Evolutionary conservation across 2,329 filamentous ascomycete genomes (phyloP), one percentile per base, ranked within the genome.

Genomic region (Aureobasidium sp.): DNA sequence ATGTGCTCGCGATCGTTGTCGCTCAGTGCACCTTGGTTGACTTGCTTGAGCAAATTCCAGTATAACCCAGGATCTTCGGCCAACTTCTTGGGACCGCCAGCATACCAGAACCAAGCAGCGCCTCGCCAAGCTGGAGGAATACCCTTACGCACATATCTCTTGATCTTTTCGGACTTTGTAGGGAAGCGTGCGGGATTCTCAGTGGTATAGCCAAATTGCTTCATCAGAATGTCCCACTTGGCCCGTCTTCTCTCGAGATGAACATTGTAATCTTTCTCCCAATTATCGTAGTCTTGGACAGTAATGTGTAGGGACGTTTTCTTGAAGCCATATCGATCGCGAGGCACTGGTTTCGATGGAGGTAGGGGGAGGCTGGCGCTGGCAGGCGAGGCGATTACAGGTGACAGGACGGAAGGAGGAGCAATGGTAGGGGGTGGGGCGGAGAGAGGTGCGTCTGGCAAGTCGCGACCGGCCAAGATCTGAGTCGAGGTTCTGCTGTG

Each of bases 81-180:
- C 67, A 97, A 78, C 70, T 94, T 91, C 53, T 90, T 89, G 29
- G 94, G 94, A 1, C 95, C 95, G 25, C 94, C 94, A 15, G 94
- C 94, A 76, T 98, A 98, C 81, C 93, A 98, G 78, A 97, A 98
- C 95, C 95, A 98, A 53, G 95, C 95, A 8, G 93, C 92, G n/a
- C 95, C 95, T 73, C 95, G 89, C 90, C 94, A 97, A 70, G 97
- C 94, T 0, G 95, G 93, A 4, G 95, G 95, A 58, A 98, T 95
- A 20, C 95, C 95, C 78, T 98, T 98, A 60, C 95, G 90, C 56
- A 97, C 88, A 75, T 96, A 98, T 23, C 94, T 88, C 80, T 97
- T 97, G 50, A 96, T 89, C 79, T 97, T 97, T 53, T 90, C 88
- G 58, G 90, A 93, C 62, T 90, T 91, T 1, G 91, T 87, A 1